These are phyloP conservation scores for Isabelozyma rhagii DNA, from an alignment of 805 yeast genomes.

Conservation along the genomic window DNA sequence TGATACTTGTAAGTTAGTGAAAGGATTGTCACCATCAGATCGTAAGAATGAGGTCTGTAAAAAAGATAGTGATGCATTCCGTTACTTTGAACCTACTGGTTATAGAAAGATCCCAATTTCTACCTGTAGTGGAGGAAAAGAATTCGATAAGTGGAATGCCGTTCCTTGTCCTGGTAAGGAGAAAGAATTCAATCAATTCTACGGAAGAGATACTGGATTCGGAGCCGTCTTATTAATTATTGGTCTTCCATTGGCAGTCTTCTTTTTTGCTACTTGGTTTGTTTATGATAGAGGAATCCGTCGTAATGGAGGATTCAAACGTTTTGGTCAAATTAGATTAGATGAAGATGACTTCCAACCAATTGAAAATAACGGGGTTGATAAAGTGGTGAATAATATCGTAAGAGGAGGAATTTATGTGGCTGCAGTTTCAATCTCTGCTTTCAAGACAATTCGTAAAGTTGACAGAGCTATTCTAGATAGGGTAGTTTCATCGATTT, in stretches of 20 bases:
- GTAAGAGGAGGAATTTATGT: conserved; percentile 55
- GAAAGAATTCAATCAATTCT: conserved; percentile 53
- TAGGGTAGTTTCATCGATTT: conserved; percentile 21
- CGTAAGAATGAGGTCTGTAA: conserved; percentile 57
- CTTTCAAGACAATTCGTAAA: conserved; percentile 29
- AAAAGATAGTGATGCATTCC: conserved; percentile 47
- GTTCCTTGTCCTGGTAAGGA: conserved; percentile 88
- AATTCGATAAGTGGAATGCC: conserved; percentile 61
- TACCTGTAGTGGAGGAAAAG: conserved; percentile 80
- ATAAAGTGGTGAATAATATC: conserved; percentile 54
- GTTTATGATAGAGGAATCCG: conserved; percentile 80
- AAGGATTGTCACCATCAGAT: conserved; percentile 67
- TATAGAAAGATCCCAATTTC: conserved; percentile 83
- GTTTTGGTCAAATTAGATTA: conserved; percentile 83
- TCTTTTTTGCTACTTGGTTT: conserved; percentile 56
- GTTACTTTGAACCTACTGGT: conserved; percentile 87
- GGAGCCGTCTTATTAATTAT: conserved; percentile 51
- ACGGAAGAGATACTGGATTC: conserved; percentile 55
- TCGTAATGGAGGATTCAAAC: conserved; percentile 69
- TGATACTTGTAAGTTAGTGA: conserved; percentile 83
- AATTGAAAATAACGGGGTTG: conserved; percentile 62
- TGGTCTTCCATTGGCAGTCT: conserved; percentile 54
- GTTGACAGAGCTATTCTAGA: conserved; percentile 33
- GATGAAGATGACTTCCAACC: conserved; percentile 59
- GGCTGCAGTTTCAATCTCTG: conserved; percentile 39